These are phyloP conservation scores for Starmerella scarabaei DNA, from an alignment of 805 yeast species.

Conservation along the genomic window DNA sequence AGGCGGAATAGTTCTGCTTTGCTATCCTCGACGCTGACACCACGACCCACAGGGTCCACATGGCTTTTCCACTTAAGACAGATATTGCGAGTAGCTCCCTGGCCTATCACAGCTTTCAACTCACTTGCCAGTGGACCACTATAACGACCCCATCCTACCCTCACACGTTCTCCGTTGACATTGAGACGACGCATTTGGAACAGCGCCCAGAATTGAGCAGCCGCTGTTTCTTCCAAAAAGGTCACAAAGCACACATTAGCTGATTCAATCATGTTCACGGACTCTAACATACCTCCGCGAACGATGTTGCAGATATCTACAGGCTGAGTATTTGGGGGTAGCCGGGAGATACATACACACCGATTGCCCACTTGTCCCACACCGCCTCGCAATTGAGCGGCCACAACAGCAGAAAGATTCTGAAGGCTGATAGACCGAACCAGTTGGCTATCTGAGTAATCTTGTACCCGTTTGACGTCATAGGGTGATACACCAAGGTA, in stretches of 20 bases:
- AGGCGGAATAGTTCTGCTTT: not conserved
- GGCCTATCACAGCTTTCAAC: slow-evolving; percentile 74
- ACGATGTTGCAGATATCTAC: slow-evolving; percentile 95
- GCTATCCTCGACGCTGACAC: not conserved
- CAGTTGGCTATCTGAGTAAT: not conserved
- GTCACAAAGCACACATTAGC: slow-evolving; percentile 90
- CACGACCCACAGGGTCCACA: not conserved
- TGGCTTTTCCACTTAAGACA: slow-evolving; percentile 36
- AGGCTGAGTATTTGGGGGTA: slow-evolving; percentile 74
- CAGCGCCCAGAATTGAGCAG: slow-evolving; percentile 94
- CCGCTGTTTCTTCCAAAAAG: slow-evolving; percentile 91
- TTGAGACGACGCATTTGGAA: slow-evolving; percentile 80
- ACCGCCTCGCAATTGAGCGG: slow-evolving; percentile 90
- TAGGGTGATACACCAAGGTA: slow-evolving; percentile 86
- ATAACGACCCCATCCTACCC: slow-evolving; percentile 97
- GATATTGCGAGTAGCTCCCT: slow-evolving; percentile 88
- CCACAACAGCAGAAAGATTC: slow-evolving; percentile 95
- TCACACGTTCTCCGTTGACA: slow-evolving; percentile 72
- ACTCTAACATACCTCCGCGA: slow-evolving; percentile 85
- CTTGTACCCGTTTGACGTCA: slow-evolving; percentile 48
- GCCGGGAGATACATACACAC: slow-evolving; percentile 79
- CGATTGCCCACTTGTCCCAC: slow-evolving; percentile 84
- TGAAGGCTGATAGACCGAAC: slow-evolving; percentile 57
- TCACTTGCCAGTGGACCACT: slow-evolving; percentile 85
- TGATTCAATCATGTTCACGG: slow-evolving; percentile 65